Evolutionary conservation across 1,139 yeast genomes (phyloP), one percentile per base, ranked within the genome.

Genomic region (Eremothecium cymbalariae): DNA sequence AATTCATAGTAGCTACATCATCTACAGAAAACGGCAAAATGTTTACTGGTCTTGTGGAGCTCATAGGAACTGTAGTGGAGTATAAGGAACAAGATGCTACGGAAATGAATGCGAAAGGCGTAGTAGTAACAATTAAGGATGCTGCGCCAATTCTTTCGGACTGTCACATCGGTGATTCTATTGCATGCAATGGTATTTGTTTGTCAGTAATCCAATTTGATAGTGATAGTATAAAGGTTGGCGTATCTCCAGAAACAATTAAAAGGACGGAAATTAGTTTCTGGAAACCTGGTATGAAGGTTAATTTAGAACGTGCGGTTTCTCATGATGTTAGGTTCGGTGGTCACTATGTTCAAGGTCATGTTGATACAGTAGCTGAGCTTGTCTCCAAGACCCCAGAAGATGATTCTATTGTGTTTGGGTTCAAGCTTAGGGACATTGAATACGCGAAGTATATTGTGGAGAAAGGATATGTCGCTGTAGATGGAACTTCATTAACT

Each of bases 311-410:
- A 60, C 69, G 98, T 42, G 98, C 98, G 0, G 86, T 90, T 20
- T 64, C 73, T 40, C 72, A 53, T 47, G 86, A 83, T 35, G 86
- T 79, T 8, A 68, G 98, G 43, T 74, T 88, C 52, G 98, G 99
- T 18, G 98, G 99, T 1, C 99, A 90, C 60, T 76, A 88, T 42
- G 98, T 90, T 2, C 98, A 90, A 51, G 99, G 98, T 9, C 99
- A 90, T 62, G 88, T 93, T 21, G 98, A 90, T 55, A 84, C 96
- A 0, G 68, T 79, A 19, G 96, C 95, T 4, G 60, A 62, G 20
- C 81, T 93, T 25, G 69, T 70, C 1, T 57, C 60, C 2, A 67
- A 63, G 21, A 60, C 45, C 6, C 62, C 71, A 0, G 97, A 88
- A 51, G 93, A 82, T 2, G 83, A 86, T 58, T 81, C 97, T 2